Evolutionary conservation across 1,284 basidiomycete species (phyloP).

Genomic region (Pterulicium gracile): DNA sequence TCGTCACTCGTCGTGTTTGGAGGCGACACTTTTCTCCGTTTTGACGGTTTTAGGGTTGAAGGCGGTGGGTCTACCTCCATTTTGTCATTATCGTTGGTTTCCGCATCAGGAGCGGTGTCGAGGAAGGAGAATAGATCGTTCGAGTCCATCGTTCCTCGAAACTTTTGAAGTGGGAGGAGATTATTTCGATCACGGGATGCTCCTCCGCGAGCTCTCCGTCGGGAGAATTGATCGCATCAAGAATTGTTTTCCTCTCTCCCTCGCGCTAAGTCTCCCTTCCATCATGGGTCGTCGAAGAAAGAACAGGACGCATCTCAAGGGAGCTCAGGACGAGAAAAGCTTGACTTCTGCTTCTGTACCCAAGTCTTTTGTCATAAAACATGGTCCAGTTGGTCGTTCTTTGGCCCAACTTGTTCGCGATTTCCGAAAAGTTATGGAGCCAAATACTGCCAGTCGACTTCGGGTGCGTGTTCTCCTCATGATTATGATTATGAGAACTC

Average conservation of each 20-base stretch:
- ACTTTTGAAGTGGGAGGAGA: not conserved
- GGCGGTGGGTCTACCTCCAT: constrained; percentile 2
- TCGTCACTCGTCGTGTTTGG: not conserved
- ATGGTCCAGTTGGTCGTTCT: constrained; percentile 86
- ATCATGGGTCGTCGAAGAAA: constrained; percentile 74
- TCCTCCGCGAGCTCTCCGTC: not conserved
- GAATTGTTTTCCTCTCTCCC: not conserved
- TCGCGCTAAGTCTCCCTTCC: not conserved
- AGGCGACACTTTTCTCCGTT: constrained; percentile 11
- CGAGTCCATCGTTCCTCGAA: constrained; percentile 15
- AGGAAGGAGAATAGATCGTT: constrained; percentile 34
- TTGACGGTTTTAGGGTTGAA: constrained; percentile 11
- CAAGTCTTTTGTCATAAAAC: constrained; percentile 87
- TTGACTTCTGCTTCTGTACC: constrained; percentile 33
- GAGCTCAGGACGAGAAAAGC: constrained; percentile 23
- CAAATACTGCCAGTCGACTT: constrained; percentile 89
- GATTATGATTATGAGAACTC: too few relatives aligned
- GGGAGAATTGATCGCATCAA: too few relatives aligned
- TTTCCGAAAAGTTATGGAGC: constrained; percentile 93
- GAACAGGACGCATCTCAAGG: constrained; percentile 81
- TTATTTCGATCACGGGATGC: constrained; percentile 1
- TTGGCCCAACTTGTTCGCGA: constrained; percentile 85
- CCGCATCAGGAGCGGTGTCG: constrained; percentile 19
- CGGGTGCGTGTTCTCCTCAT: constrained; percentile 41
- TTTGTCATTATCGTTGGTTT: constrained; percentile 12